Percentiles rank a stretch among this genome's conserved stretches.
These are phyloP conservation scores for Phycomyces blakesleeanus DNA, from an alignment of 192 early-diverging fungal species.

Conservation along the genomic window DNA sequence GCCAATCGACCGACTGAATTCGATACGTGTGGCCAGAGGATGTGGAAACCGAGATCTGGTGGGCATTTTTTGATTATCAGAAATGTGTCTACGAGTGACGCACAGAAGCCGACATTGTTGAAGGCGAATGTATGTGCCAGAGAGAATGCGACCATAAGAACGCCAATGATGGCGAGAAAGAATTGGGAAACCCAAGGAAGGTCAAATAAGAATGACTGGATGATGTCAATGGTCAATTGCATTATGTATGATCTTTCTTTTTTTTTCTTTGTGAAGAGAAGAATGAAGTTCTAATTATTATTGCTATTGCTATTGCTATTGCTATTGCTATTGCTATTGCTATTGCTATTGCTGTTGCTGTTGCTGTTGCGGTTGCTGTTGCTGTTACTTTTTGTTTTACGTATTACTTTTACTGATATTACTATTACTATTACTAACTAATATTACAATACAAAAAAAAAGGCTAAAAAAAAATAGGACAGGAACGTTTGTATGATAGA, in stretches of 20 bases:
- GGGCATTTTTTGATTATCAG: background rate
- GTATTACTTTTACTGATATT: too few relatives aligned
- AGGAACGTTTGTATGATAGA: too few relatives aligned
- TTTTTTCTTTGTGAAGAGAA: too few relatives aligned
- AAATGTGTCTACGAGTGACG: background rate
- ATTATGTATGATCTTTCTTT: background rate
- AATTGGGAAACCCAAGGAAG: conserved; percentile 1
- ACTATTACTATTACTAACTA: too few relatives aligned
- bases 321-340: too few relatives aligned
- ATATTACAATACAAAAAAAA: too few relatives aligned
- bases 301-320: too few relatives aligned
- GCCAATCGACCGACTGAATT: background rate
- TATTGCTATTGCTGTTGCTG: too few relatives aligned
- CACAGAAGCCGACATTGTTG: background rate
- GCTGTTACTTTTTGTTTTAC: too few relatives aligned
- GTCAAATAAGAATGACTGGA: background rate
- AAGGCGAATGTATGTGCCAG: background rate
- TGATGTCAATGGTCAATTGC: background rate
- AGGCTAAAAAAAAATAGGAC: too few relatives aligned
- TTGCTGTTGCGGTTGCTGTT: too few relatives aligned
- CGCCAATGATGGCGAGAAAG: background rate
- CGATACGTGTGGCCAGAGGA: background rate
- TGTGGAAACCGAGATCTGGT: background rate
- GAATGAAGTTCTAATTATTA: too few relatives aligned
- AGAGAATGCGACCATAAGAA: background rate